These are phyloP conservation scores for Candida khao-thaluensis DNA, from an alignment of 805 yeast species.

Conservation along the genomic window DNA sequence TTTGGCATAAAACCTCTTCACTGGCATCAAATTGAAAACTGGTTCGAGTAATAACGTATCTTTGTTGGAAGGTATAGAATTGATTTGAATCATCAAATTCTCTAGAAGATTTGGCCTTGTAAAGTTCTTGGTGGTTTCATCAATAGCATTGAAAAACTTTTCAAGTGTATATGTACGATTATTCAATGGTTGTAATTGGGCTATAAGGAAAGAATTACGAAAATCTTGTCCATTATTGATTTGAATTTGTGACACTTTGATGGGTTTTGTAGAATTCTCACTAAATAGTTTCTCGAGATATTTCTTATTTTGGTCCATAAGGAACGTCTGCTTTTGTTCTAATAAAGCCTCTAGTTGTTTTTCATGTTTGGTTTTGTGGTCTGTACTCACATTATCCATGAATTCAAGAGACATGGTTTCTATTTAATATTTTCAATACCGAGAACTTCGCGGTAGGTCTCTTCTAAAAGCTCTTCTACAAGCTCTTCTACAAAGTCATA, in stretches of 20 bases:
- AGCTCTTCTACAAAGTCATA: too few species aligned
- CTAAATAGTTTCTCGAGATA: constrained; percentile 34
- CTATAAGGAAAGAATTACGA: constrained; percentile 43
- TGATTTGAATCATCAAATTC: constrained; percentile 15
- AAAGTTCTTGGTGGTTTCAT: constrained; percentile 43
- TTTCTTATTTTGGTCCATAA: constrained; percentile 32
- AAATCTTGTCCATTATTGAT: constrained; percentile 48
- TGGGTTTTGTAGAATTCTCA: constrained; percentile 38
- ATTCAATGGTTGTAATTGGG: constrained; percentile 51
- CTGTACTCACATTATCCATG: constrained; percentile 22
- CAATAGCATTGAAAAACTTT: constrained; percentile 41
- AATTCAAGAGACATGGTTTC: constrained; percentile 11
- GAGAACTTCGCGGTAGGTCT: too few species aligned
- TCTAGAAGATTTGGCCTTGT: constrained; percentile 26
- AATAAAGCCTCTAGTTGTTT: constrained; percentile 26
- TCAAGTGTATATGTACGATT: constrained; percentile 33
- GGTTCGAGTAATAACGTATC: constrained; percentile 30
- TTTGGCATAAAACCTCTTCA: constrained; percentile 72
- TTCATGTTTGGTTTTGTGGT: constrained; percentile 22
- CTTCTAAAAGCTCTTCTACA: too few species aligned
- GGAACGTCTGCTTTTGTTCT: constrained; percentile 28
- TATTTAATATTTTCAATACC: too few species aligned
- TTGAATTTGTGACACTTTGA: constrained; percentile 44
- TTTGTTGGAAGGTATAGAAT: constrained; percentile 21
- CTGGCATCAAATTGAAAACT: constrained; percentile 46